These are phyloP conservation scores for Chrysanthemum makinoi DNA, from an alignment of 129 eudicot genomes.

Conservation along the genomic window DNA sequence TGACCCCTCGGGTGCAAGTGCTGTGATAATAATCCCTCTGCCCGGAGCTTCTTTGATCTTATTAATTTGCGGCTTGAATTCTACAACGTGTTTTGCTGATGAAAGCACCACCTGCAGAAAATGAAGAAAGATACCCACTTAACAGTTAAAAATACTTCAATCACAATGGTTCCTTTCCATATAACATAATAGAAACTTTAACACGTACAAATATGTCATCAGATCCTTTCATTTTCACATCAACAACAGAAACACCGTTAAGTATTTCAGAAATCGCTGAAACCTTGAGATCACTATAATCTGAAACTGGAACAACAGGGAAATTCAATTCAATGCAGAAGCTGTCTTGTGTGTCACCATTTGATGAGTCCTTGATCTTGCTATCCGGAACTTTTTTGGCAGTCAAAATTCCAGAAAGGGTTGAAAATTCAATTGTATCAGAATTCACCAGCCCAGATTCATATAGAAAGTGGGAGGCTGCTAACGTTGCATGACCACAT, in stretches of 20 bases:
- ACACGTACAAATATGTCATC: constrained; percentile 66
- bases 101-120: constrained; percentile 60
- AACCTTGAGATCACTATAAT: constrained; percentile 32
- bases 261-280: constrained; percentile 50
- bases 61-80: constrained; percentile 51
- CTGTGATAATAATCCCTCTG: constrained; percentile 67
- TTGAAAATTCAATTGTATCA: constrained; percentile 58
- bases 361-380: constrained; percentile 22
- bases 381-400: constrained; percentile 49
- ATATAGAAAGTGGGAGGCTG: constrained; percentile 74
- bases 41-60: constrained; percentile 58
- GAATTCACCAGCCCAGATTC: constrained; percentile 49
- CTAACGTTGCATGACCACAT: constrained; percentile 93
- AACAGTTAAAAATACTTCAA: not conserved
- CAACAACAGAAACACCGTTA: constrained; percentile 52
- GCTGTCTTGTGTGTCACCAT: constrained; percentile 26
- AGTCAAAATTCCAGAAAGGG: constrained; percentile 70
- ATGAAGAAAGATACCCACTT: not conserved
- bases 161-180: not conserved
- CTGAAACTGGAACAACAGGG: constrained; percentile 55
- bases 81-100: constrained; percentile 56
- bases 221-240: constrained; percentile 44
- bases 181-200: constrained; percentile 13
- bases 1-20: constrained; percentile 59
- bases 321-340: constrained; percentile 65